Evolutionary conservation across 768 basidiomycete species (phyloP), one percentile per base, ranked within the genome.

Genomic region (Daedalea quercina): DNA sequence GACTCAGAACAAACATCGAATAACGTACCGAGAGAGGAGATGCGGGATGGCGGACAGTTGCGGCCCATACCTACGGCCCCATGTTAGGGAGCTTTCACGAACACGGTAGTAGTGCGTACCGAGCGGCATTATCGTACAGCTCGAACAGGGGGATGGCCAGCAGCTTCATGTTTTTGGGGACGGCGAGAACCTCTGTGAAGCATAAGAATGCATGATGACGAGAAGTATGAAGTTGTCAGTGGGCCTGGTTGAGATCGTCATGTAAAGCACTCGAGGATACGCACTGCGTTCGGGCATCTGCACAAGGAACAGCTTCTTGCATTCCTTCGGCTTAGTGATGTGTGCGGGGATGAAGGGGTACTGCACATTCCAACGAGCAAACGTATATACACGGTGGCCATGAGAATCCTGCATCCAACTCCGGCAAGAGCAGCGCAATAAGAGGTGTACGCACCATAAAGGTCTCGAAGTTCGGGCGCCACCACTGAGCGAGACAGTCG

Each of bases 151-250:
- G 96, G 44, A 97, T 92, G 17, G 94, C 95, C 40, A 95, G 82
- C 8, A 99, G 81, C 66, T 98, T 98, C 95, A 98, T 97, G 69
- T 99, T 99, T 71, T 90, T 91, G 0, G 96, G 96, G 3, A 99
- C 94, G 0, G 94, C 92, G 9, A 99, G 83, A 15, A 95, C 90
- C 68, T 96, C 95, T 97, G 53, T 17, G 45, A 44, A 53, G 6
- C 4, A 3, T 24, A n/a, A 26, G 8, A 47, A 34, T 40, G 1
- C 37, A 3, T 8, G 22, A 52, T 8, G 9, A 20, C 8, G 8
- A 1, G 11, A 11, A 31, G 28, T 31, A 40, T 15, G 17, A 6
- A 40, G 7, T 7, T 15, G 37, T 40, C 19, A 40, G 37, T 40
- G 15, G 6, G 37, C 17, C 37, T 6, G n/a, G 15, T 19, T 40